phyloP scores from a whole-genome alignment of 306 rosid genomes.

The Alnus glutinosa region DNA sequence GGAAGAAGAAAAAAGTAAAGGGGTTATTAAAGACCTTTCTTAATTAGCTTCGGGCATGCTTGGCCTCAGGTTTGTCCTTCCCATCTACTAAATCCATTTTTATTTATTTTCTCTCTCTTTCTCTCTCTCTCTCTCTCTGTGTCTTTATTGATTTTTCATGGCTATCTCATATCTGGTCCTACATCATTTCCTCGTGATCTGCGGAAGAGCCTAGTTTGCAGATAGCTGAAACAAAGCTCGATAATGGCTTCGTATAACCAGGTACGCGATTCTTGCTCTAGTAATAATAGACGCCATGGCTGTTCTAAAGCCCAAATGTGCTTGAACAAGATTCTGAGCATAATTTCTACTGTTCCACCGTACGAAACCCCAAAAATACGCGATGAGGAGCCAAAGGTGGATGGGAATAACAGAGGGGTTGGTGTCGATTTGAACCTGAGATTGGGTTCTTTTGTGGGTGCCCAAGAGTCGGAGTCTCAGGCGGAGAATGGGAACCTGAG shows the following conservation, averaged over 20 bases:
- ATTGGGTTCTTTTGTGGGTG: slow-evolving; percentile 12
- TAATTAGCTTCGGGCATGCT: neutral
- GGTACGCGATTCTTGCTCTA: slow-evolving; percentile 22
- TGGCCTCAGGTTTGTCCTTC: neutral
- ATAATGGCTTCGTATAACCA: slow-evolving; percentile 36
- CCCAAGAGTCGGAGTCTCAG: slow-evolving; percentile 23
- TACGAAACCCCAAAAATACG: neutral
- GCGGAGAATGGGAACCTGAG: slow-evolving; percentile 2
- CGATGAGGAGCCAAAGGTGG: neutral
- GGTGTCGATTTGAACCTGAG: slow-evolving; percentile 40
- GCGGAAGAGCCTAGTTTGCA: neutral
- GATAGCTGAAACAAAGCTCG: neutral
- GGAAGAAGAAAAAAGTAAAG: neutral
- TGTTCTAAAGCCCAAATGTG: slow-evolving; percentile 51
- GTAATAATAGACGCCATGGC: slow-evolving; percentile 14
- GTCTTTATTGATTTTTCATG: neutral
- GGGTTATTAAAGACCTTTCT: neutral
- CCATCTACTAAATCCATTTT: neutral
- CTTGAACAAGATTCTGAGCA: slow-evolving; percentile 47
- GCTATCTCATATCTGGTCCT: neutral
- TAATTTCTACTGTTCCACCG: slow-evolving; percentile 43
- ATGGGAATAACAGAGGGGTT: slow-evolving; percentile 1
- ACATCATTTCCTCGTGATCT: slow-evolving; percentile 2
- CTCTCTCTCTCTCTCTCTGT: neutral
- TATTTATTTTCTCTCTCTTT: neutral